Evolutionary conservation across 2,329 filamentous ascomycete species (phyloP), one percentile per base, ranked within the genome.

Genomic region (Fusarium proliferatum): DNA sequence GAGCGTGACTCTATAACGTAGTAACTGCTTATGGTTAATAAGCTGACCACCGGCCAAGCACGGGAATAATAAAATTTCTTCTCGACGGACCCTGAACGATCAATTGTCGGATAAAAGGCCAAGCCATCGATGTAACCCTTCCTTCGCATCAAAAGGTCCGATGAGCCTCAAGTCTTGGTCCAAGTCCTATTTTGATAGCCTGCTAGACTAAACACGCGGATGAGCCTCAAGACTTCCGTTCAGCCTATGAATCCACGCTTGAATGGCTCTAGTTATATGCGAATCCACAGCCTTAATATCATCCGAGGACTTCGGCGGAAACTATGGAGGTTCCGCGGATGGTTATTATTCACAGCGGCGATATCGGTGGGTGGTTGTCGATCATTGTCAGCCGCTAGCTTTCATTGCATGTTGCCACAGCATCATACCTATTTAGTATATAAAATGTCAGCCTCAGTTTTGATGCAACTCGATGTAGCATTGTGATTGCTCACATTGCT

Each of bases 361-460:
- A 34, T 2, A 23, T 28, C 13, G 17, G 16, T 39, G 56, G 49
- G 53, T n/a, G 12, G 41, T 38, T 49, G 30, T 13, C 17, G 58
- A 51, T 39, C 33, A 13, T 36, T 23, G 9, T 30, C n/a, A 46
- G 28, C 23, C 41, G 30, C 42, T 53, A 52, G 52, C 10, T 36
- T 33, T 13, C 23, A 36, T 19, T 51, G 38, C 19, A 9, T 19
- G 15, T 55, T 46, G 28, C 39, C 28, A 64, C 38, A 17, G n/a
- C 53, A 26, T 51, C 21, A 59, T 51, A 15, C 26, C 39, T 36
- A 16, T 64, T 42, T 48, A 53, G 55, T 33, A 43, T 34, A 48
- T 52, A 67, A 23, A 28, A 38, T 30, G 45, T 21, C 11, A 67
- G 34, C 62, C 52, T 67, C 62, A 67, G 34, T 36, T 43, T 60